phyloP scores from a whole-genome alignment of 495 filamentous ascomycete species.

The Penicillium bovifimosum region DNA sequence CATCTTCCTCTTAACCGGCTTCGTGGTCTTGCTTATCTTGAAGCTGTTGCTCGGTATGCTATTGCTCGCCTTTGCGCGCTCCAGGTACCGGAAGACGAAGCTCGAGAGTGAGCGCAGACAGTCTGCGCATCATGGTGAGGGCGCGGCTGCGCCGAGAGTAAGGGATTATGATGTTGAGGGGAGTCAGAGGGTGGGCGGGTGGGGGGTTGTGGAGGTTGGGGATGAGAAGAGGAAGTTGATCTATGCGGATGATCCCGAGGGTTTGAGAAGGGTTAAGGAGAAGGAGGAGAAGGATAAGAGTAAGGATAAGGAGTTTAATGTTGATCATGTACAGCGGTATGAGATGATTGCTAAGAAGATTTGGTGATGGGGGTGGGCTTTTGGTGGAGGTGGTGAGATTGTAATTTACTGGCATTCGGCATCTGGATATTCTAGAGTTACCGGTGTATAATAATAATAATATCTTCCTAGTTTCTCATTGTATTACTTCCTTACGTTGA shows the following conservation, averaged over 20 bases:
- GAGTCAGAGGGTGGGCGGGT: constrained; percentile 70
- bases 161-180: constrained; percentile 58
- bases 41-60: constrained; percentile 84
- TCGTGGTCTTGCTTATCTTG: constrained; percentile 67
- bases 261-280: constrained; percentile 59
- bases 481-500: neutral
- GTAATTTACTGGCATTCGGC: neutral
- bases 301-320: constrained; percentile 48
- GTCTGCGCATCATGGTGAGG: constrained; percentile 3
- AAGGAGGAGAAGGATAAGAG: constrained; percentile 60
- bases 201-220: constrained; percentile 78
- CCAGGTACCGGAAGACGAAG: constrained; percentile 77
- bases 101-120: constrained; percentile 48
- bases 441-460: neutral
- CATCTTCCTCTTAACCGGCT: constrained; percentile 70
- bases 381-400: neutral
- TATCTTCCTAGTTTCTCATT: neutral
- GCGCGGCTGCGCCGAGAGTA: constrained; percentile 8
- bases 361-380: constrained; percentile 50
- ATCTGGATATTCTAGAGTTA: neutral
- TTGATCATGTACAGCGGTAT: constrained; percentile 74
- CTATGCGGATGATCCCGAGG: constrained; percentile 78
- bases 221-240: constrained; percentile 84
- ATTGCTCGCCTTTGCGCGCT: constrained; percentile 66
- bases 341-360: constrained; percentile 93